Evolutionary conservation across 2,329 filamentous ascomycete species (phyloP).

Genomic region (Trichoderma pleuroti): DNA sequence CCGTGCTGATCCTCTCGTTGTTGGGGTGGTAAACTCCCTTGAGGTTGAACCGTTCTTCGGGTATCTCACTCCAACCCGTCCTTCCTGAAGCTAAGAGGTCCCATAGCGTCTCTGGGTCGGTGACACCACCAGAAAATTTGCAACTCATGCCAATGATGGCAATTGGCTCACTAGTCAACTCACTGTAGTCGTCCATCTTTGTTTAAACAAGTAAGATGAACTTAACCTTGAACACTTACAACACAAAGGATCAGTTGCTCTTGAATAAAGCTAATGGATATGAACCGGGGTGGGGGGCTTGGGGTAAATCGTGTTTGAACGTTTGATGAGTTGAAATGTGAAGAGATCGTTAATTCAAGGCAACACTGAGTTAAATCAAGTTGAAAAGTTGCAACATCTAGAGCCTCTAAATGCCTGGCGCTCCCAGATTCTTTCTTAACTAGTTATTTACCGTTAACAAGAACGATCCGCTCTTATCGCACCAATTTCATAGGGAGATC

Average conservation of each 20-base stretch:
- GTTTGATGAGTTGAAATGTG: background rate
- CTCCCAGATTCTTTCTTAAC: background rate
- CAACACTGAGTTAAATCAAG: background rate
- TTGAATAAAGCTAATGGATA: background rate
- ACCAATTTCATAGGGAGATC: background rate
- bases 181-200: background rate
- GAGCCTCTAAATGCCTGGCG: background rate
- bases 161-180: conserved; percentile 16
- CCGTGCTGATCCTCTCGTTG: conserved; percentile 18
- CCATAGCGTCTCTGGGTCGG: conserved; percentile 23
- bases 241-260: background rate
- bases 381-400: background rate
- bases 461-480: background rate
- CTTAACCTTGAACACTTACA: background rate
- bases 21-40: conserved; percentile 24
- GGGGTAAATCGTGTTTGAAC: background rate
- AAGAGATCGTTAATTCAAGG: background rate
- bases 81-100: conserved; percentile 21
- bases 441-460: background rate
- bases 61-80: conserved; percentile 20
- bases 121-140: conserved; percentile 23
- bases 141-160: conserved; percentile 26
- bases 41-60: conserved; percentile 22
- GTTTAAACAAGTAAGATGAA: background rate
- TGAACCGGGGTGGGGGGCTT: background rate